A percentile compares a stretch with the other conserved stretches of the same genome.
phyloP scores from a whole-genome alignment of 1,284 basidiomycete genomes.

The Porodaedalea pini region DNA sequence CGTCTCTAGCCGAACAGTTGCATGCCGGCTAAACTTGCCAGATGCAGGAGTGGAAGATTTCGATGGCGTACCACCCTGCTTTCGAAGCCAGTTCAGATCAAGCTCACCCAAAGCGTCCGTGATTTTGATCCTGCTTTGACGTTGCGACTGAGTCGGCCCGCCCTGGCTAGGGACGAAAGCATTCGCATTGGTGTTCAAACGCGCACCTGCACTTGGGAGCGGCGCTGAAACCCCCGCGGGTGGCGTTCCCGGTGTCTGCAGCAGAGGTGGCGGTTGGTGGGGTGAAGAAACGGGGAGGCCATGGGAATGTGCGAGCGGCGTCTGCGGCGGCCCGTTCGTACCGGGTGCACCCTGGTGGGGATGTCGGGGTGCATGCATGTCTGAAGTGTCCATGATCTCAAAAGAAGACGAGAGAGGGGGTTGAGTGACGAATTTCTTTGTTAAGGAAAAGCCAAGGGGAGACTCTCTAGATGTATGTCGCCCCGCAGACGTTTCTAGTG shows the following conservation, averaged over 20 bases:
- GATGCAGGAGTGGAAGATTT: conserved; percentile 34
- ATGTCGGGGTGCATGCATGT: conserved; percentile 37
- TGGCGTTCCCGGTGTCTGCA: conserved; percentile 63
- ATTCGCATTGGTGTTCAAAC: conserved; percentile 58
- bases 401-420: no score
- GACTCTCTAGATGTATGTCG: no score
- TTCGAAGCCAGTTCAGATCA: conserved; percentile 50
- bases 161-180: conserved; percentile 57
- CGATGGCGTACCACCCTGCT: conserved; percentile 39
- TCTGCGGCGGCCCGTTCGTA: conserved; percentile 27
- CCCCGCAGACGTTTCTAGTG: no score
- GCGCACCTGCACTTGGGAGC: conserved; percentile 50
- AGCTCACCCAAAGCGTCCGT: conserved; percentile 57
- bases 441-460: no score
- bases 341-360: conserved; percentile 25
- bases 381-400: no score
- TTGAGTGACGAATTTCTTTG: no score
- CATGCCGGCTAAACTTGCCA: conserved; percentile 31
- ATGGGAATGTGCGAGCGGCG: conserved; percentile 31
- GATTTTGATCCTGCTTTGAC: conserved; percentile 43
- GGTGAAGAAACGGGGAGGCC: conserved; percentile 51
- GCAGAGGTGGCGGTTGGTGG: conserved; percentile 50
- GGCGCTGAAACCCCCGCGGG: conserved; percentile 59
- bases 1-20: conserved; percentile 42
- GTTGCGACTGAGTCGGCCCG: conserved; percentile 16